Evolutionary conservation across 2,329 filamentous ascomycete species (phyloP).

Genomic region (Tolypocladium guangdongense): DNA sequence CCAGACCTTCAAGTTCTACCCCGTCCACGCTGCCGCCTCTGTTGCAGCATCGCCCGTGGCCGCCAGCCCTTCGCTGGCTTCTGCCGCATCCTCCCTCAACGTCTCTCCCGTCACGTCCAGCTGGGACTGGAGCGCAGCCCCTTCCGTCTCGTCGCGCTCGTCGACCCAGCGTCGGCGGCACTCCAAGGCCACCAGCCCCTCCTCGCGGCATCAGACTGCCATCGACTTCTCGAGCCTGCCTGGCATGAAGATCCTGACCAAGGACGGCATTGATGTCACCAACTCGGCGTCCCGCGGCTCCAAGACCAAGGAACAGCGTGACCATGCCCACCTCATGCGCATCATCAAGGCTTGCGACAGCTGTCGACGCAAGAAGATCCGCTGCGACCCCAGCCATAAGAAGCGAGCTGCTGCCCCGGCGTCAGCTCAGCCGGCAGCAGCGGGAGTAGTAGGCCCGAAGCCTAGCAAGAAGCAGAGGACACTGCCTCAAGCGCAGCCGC

Average conservation of each 20-base stretch:
- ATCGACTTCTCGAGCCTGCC: slow-evolving; percentile 42
- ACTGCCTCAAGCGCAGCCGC: slow-evolving; percentile 8
- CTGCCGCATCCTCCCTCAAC: slow-evolving; percentile 35
- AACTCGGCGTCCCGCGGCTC: slow-evolving; percentile 50
- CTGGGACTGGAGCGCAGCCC: slow-evolving; percentile 31
- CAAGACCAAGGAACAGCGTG: slow-evolving; percentile 58
- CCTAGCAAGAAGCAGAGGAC: slow-evolving; percentile 31
- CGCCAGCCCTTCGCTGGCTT: slow-evolving; percentile 28
- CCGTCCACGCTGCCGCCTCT: slow-evolving; percentile 28
- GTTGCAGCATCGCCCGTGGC: slow-evolving; percentile 32
- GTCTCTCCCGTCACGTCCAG: slow-evolving; percentile 38
- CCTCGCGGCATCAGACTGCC: slow-evolving; percentile 16
- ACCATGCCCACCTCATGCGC: slow-evolving; percentile 55
- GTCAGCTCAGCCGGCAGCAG: slow-evolving; percentile 13
- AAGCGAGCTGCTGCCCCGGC: slow-evolving; percentile 27
- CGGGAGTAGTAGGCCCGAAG: slow-evolving; percentile 15
- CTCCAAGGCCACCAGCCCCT: slow-evolving; percentile 12
- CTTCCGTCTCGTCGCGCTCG: slow-evolving; percentile 18
- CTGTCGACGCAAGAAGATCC: slow-evolving; percentile 52
- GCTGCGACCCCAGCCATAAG: slow-evolving; percentile 50
- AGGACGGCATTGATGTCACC: slow-evolving; percentile 51
- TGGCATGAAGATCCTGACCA: slow-evolving; percentile 58
- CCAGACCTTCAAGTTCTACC: slow-evolving; percentile 50
- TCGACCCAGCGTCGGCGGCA: slow-evolving; percentile 14
- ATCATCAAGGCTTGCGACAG: slow-evolving; percentile 57